phyloP scores from a whole-genome alignment of 805 yeast species.

The Teunomyces panamensis region DNA sequence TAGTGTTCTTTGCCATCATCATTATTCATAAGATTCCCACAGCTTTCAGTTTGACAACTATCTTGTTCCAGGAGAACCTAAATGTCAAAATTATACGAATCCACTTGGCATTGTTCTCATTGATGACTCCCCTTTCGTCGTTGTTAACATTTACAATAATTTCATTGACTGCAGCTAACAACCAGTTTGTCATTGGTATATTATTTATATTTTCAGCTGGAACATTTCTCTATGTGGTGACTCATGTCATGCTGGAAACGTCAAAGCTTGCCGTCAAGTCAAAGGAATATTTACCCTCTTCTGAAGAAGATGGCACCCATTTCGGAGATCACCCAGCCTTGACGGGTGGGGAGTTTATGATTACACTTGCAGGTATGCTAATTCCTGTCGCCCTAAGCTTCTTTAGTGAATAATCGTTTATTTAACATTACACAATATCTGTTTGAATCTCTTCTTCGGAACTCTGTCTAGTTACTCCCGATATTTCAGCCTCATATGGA shows the following conservation, averaged over 20 bases:
- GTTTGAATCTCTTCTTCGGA: background rate
- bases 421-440: background rate
- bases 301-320: constrained; percentile 5
- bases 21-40: constrained; percentile 75
- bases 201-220: constrained; percentile 67
- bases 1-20: constrained; percentile 56
- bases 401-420: constrained; percentile 14
- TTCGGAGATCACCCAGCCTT: constrained; percentile 5
- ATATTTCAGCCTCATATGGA: background rate
- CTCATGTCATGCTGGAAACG: constrained; percentile 47
- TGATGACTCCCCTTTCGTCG: constrained; percentile 62
- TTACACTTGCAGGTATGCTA: constrained; percentile 22
- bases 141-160: constrained; percentile 45
- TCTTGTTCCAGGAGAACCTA: constrained; percentile 43
- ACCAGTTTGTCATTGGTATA: constrained; percentile 47
- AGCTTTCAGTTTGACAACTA: constrained; percentile 60
- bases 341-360: constrained; percentile 12
- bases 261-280: constrained; percentile 24
- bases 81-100: constrained; percentile 30
- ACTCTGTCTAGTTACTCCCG: background rate
- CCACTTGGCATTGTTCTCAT: constrained; percentile 53
- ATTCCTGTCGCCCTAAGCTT: constrained; percentile 26
- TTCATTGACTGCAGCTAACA: constrained; percentile 23
- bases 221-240: constrained; percentile 67
- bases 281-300: background rate